These are phyloP conservation scores for Thelonectria olida DNA, from an alignment of 2,329 filamentous ascomycete genomes.

Conservation along the genomic window DNA sequence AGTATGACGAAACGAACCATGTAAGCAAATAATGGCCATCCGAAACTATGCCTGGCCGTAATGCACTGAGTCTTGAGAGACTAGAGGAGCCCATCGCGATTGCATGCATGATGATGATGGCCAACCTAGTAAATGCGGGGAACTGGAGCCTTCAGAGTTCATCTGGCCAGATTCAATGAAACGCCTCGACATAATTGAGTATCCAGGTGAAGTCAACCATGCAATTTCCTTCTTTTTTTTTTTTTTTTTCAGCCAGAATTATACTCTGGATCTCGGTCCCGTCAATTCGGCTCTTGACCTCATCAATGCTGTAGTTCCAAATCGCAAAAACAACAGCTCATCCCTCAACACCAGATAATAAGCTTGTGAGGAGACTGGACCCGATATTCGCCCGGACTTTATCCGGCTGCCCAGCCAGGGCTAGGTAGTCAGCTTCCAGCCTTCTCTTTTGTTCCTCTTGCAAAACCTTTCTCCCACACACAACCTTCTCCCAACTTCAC, in stretches of 20 bases:
- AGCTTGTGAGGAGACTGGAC: neutral
- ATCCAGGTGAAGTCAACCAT: neutral
- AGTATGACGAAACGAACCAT: no score
- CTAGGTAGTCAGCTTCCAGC: conserved; percentile 41
- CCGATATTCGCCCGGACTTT: conserved; percentile 36
- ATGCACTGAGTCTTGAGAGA: neutral
- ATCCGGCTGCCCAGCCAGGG: conserved; percentile 35
- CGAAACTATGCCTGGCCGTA: no score
- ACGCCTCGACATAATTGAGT: neutral
- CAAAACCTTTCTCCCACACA: conserved; percentile 47
- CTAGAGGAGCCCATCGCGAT: neutral
- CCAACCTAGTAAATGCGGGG: neutral
- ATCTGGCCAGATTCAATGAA: neutral
- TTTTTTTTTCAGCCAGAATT: no score
- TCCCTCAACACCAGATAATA: neutral
- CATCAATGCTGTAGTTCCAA: no score
- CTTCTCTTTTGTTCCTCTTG: conserved; percentile 43
- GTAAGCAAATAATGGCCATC: no score
- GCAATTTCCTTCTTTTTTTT: no score
- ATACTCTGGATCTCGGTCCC: no score
- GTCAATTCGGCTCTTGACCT: no score
- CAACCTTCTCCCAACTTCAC: conserved; percentile 35
- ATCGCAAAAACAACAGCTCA: no score
- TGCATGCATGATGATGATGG: neutral
- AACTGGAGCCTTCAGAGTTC: neutral